Base-by-base conservation (phyloP, 164 flowering plant species). In the Euptelea pleiosperma region DNA sequence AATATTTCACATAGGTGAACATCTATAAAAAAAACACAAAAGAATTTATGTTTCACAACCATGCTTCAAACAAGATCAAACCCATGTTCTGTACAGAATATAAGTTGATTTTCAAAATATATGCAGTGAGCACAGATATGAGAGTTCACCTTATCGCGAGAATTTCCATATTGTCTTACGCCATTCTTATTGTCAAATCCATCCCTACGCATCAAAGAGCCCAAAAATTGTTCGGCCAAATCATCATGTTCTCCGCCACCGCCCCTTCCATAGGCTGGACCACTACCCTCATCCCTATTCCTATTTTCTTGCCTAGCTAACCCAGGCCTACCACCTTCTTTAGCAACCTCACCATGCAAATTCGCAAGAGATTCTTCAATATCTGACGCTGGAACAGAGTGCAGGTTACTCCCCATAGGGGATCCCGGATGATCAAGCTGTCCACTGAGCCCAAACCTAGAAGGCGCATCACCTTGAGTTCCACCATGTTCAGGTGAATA, bases 401-500 rank as follows among this genome's bases (percentile, higher is more conserved):
- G 82, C 29, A 80, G 73, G 31, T 59, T 69, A 69, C 78, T 78
- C 22, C 98, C 88, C 8, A 72, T 11, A 0, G 83, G 77, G 0
- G 71, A 79, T 18, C 84, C 84, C 16, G 84, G 96, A 18, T 31
- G 77, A 63, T 83, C 92, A 71, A 82, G 73, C 82, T 83, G 94
- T 40, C 43, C 52, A 48, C 60, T 42, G 2, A 80, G 75, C 48
- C 78, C 70, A 3, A 63, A 8, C 10, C 44, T 55, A 18, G 12
- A 28, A 0, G 61, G 49, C 15, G 21, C 48, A 49, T 61, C 29
- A 26, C 60, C 62, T 6, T 55, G 47, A 54, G 28, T 29, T 25
- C 37, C 25, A 8, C 10, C 9, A 35, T 42, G 24, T 9, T 16
- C 45, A 42, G 49, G 16, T 25, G 39, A 3, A 24, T 42, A 16